Evolutionary conservation across 768 basidiomycete species (phyloP).

Genomic region (Gyrodon lividus): DNA sequence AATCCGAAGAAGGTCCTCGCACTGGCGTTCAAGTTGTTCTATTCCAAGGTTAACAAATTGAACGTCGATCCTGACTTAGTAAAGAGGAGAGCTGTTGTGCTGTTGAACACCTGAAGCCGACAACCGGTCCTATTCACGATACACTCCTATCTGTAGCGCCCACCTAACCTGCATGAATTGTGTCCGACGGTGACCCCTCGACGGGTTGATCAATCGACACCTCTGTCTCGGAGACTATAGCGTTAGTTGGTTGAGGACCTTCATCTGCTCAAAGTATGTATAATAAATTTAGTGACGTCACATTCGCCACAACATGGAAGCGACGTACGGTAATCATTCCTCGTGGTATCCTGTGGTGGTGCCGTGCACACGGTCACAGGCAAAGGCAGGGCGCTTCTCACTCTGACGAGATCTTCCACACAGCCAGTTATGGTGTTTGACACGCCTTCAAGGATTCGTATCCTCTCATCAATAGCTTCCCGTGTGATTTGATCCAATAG

Average conservation of each 20-base stretch:
- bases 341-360: slow-evolving; percentile 5
- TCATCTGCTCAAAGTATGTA: background rate
- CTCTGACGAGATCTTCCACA: slow-evolving; percentile 73
- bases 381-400: slow-evolving; percentile 68
- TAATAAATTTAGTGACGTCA: background rate
- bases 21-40: slow-evolving; percentile 62
- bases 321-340: slow-evolving; percentile 14
- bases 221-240: background rate
- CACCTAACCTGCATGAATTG: background rate
- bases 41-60: slow-evolving; percentile 57
- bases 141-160: background rate
- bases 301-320: background rate
- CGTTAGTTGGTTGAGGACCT: background rate
- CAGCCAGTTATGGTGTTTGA: slow-evolving; percentile 71
- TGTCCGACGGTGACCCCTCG: slow-evolving; percentile 3
- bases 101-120: slow-evolving; percentile 28
- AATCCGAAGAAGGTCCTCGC: slow-evolving; percentile 37
- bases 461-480: slow-evolving; percentile 81
- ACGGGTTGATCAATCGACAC: background rate
- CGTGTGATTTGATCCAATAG: slow-evolving; percentile 66
- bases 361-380: slow-evolving; percentile 19
- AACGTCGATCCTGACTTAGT: slow-evolving; percentile 57
- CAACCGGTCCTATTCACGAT: too few relatives aligned
- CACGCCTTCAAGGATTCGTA: slow-evolving; percentile 76
- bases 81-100: slow-evolving; percentile 45